A percentile compares a stretch with the other conserved stretches of the same genome.
Conservation (phyloP, 768 basidiomycete species). For the Termitomyces sp. region DNA sequence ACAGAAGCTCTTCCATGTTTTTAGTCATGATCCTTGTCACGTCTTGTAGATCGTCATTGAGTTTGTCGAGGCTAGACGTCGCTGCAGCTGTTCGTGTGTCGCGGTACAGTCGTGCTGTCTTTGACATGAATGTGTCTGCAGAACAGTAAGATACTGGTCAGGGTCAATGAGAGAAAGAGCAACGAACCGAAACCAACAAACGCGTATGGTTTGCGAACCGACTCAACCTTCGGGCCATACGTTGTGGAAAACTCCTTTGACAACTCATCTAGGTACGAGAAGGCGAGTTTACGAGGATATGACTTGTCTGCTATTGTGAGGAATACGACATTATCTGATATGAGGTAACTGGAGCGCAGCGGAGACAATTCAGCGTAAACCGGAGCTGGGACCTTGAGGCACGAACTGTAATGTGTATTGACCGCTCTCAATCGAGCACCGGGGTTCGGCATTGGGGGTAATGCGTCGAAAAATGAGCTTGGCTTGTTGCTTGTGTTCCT, state of each 20-base stretch:
- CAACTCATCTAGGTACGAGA: constrained; percentile 95
- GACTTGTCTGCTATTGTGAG: constrained; percentile 95
- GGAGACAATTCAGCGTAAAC: constrained; percentile 5
- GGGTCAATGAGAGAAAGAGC: not conserved
- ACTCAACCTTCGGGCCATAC: constrained; percentile 91
- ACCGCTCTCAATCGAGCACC: constrained; percentile 95
- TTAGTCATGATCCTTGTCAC: constrained; percentile 99
- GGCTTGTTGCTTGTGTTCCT: constrained; percentile 98
- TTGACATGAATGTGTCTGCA: constrained; percentile 96
- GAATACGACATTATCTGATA: constrained; percentile 90
- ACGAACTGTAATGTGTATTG: constrained; percentile 94
- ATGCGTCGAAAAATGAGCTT: constrained; percentile 95
- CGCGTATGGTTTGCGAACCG: constrained; percentile 93
- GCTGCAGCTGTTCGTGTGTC: constrained; percentile 86
- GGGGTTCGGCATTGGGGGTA: constrained; percentile 89
- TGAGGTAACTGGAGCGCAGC: constrained; percentile 70
- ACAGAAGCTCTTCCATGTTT: constrained; percentile 98
- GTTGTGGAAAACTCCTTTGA: constrained; percentile 92
- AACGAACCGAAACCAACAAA: constrained; percentile 94
- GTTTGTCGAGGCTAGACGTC: constrained; percentile 68
- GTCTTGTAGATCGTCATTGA: constrained; percentile 96
- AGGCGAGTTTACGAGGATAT: constrained; percentile 94
- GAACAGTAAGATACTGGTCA: not conserved
- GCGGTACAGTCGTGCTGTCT: constrained; percentile 90
- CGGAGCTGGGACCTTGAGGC: not conserved